phyloP scores from a whole-genome alignment of 2,329 filamentous ascomycete species.

The Colletotrichum tamarilloi region DNA sequence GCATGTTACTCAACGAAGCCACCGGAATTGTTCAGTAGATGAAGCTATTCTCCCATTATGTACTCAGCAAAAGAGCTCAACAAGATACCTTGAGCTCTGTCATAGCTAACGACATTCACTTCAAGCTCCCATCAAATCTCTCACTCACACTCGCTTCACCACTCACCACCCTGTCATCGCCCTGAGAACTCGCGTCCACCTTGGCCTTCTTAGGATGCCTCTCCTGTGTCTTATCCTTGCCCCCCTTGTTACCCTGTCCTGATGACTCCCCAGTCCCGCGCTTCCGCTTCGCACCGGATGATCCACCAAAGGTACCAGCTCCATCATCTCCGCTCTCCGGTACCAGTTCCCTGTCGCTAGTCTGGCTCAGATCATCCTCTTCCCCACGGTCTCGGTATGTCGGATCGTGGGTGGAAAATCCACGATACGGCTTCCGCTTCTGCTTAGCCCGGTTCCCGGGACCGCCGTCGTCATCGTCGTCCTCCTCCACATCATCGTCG shows the following conservation, averaged over 20 bases:
- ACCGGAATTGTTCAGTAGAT: not conserved
- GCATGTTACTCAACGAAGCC: not conserved
- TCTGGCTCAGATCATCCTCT: slow-evolving; percentile 21
- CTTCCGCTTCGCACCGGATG: slow-evolving; percentile 13
- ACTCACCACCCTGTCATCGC: slow-evolving; percentile 29
- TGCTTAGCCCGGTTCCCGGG: not conserved
- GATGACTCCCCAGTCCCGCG: not conserved
- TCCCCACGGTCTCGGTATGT: slow-evolving; percentile 25
- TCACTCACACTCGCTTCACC: not conserved
- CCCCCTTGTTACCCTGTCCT: not conserved
- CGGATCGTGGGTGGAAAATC: slow-evolving; percentile 8
- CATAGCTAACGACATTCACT: no score
- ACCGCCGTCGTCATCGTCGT: not conserved
- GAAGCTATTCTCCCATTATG: not conserved
- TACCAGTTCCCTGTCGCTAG: slow-evolving; percentile 10
- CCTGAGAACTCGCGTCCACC: slow-evolving; percentile 42
- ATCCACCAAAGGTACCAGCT: not conserved
- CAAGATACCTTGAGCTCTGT: not conserved
- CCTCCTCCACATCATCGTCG: not conserved
- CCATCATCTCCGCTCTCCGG: slow-evolving; percentile 7
- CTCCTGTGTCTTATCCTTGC: not conserved
- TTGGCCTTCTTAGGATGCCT: slow-evolving; percentile 38
- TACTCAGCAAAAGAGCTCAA: not conserved
- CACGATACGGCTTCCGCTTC: slow-evolving; percentile 5
- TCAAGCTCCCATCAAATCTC: not conserved